Evolutionary conservation across 805 yeast genomes (phyloP), one percentile per base, ranked within the genome.

Genomic region (Saturnispora dispora): DNA sequence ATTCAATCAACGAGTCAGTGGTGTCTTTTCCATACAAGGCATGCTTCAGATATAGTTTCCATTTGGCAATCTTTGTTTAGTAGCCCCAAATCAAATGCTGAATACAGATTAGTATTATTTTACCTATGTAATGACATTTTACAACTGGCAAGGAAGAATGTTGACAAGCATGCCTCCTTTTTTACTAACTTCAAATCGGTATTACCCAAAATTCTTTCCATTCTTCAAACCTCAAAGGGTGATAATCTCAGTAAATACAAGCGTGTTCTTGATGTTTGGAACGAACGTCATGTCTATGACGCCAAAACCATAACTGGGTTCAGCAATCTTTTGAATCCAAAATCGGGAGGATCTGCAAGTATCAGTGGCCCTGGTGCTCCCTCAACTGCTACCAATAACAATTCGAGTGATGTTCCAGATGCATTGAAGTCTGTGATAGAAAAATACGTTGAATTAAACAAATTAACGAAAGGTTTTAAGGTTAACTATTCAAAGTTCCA

Each of bases 71-170:
- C 45, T 13, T 23, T 40, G 22, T 55, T 55, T 23, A 30, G 43
- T 3, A 45, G 54, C 4, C 52, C 60, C 20, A 53, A 47, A n/a
- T 76, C 71, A 83, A 48, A 73, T 20, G 51, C 55, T 15, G 53
- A 50, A 23, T 45, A 48, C 10, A 44, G 55, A 23, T 43, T 58
- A 41, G 52, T 83, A 2, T 66, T 84, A 51, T 71, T 88, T 23
- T 88, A 88, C 60, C 69, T 88, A 13, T 83, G 85, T 48, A 88
- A 88, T 63, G 96, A 88, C 57, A 82, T 88, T 22, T 83, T 87
- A 1, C 96, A 88, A 65, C 85, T 85, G 62, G 79, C 89, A 3
- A 73, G 82, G 53, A 81, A 83, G 33, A 79, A 81, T 58, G 73
- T 77, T 40, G 44, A 45, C 53, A 79, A 77, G 59, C 60, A 59